Conservation (phyloP, 208 protist species). For the Herpetomonas tarakana region DNA sequence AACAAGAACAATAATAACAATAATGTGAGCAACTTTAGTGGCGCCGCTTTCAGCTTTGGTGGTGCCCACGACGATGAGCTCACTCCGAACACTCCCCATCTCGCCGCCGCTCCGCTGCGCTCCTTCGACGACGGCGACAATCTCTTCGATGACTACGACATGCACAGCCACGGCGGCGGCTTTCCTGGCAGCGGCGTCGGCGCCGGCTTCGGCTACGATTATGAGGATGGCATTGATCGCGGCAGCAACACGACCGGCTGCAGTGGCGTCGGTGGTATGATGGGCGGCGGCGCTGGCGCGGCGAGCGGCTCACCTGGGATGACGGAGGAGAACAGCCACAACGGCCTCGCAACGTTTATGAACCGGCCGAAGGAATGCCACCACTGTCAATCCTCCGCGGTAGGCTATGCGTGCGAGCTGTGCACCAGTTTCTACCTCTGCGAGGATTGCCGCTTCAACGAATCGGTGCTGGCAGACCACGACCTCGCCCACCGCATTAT, state of each 20-base stretch:
- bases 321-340: neutral
- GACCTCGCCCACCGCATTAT: conserved; percentile 40
- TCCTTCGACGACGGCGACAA: neutral
- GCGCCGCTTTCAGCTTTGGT: too few species aligned
- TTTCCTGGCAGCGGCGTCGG: neutral
- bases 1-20: too few species aligned
- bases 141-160: neutral
- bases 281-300: conserved; percentile 3
- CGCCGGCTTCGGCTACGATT: neutral
- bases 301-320: neutral
- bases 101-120: neutral
- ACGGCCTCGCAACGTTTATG: conserved; percentile 32
- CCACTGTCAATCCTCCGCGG: conserved; percentile 33
- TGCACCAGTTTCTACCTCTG: conserved; percentile 54
- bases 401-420: conserved; percentile 49
- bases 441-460: conserved; percentile 47
- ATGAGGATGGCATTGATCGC: neutral
- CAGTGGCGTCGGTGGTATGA: conserved; percentile 2
- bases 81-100: neutral
- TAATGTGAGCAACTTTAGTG: too few species aligned
- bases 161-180: neutral
- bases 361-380: conserved; percentile 45
- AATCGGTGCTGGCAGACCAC: conserved; percentile 21
- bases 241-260: conserved; percentile 3
- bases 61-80: neutral